A percentile compares a stretch with the other conserved stretches of the same genome.
These are phyloP conservation scores for Hortiboletus campestris DNA, from an alignment of 768 basidiomycete species.

Conservation along the genomic window DNA sequence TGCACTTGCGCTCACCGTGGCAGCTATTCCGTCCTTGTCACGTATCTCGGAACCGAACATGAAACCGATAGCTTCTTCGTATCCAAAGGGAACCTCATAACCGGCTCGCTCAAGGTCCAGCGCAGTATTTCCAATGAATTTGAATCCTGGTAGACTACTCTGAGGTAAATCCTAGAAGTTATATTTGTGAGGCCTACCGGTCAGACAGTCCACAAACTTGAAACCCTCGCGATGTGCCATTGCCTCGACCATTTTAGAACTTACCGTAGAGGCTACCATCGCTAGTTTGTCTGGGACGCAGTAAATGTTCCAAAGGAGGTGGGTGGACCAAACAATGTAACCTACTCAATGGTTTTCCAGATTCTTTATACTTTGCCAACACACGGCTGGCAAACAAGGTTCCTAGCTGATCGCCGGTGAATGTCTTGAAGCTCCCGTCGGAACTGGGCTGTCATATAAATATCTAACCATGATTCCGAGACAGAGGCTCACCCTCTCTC, in stretches of 20 bases:
- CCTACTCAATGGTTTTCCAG: conserved; percentile 45
- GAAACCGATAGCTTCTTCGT: conserved; percentile 91
- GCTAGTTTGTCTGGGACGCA: conserved; percentile 55
- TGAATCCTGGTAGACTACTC: conserved; percentile 60
- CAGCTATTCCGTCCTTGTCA: conserved; percentile 88
- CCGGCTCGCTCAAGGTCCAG: conserved; percentile 62
- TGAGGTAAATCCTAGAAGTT: background rate
- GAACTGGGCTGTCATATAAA: conserved; percentile 7
- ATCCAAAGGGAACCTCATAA: conserved; percentile 75
- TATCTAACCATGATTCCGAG: background rate
- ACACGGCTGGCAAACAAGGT: conserved; percentile 48
- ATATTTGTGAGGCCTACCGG: conserved; percentile 45
- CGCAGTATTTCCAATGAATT: conserved; percentile 86
- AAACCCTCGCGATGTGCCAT: conserved; percentile 79
- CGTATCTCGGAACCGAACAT: conserved; percentile 80
- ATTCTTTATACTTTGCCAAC: conserved; percentile 43
- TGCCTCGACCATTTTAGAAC: conserved; percentile 82
- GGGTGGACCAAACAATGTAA: conserved; percentile 26
- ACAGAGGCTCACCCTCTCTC: conserved; percentile 53
- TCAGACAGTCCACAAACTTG: conserved; percentile 81
- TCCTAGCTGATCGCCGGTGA: conserved; percentile 87
- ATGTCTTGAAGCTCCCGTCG: conserved; percentile 60
- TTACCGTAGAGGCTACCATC: conserved; percentile 88
- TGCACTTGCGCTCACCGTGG: conserved; percentile 49
- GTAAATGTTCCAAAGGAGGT: conserved; percentile 40